Evolutionary conservation across 2,329 filamentous ascomycete genomes (phyloP).

Genomic region (Paecilomyces fulvus): DNA sequence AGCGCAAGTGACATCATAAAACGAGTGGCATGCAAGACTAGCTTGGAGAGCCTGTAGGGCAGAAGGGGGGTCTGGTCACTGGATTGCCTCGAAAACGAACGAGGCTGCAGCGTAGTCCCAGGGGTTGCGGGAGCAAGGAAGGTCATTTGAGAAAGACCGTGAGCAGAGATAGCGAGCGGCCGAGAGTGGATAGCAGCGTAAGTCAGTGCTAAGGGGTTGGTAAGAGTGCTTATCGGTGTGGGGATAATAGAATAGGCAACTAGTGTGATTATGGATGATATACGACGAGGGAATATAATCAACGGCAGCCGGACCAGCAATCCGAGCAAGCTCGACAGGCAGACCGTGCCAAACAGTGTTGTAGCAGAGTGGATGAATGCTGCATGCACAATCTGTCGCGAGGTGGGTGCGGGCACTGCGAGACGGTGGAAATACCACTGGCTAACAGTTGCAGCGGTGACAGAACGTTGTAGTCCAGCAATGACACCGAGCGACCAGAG

Average conservation of each 20-base stretch:
- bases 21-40: conserved; percentile 81
- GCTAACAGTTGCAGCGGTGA: conserved; percentile 88
- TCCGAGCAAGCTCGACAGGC: conserved; percentile 73
- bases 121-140: conserved; percentile 62
- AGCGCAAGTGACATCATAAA: conserved; percentile 85
- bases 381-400: conserved; percentile 71
- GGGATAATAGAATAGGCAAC: conserved; percentile 74
- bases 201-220: conserved; percentile 84
- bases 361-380: conserved; percentile 74
- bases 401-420: conserved; percentile 65
- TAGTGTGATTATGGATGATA: conserved; percentile 61
- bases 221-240: conserved; percentile 73
- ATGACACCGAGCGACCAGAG: conserved; percentile 88
- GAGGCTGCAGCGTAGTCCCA: conserved; percentile 54
- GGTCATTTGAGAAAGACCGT: conserved; percentile 71
- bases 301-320: conserved; percentile 77
- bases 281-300: conserved; percentile 68
- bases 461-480: conserved; percentile 79
- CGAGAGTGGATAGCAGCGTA: conserved; percentile 92
- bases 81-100: conserved; percentile 33
- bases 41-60: conserved; percentile 82
- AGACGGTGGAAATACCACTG: conserved; percentile 99
- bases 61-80: conserved; percentile 51
- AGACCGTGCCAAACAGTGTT: conserved; percentile 86
- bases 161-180: conserved; percentile 66